These are phyloP conservation scores for Dendrostoma leiphaemia DNA, from an alignment of 2,329 filamentous ascomycete species.

Conservation along the genomic window DNA sequence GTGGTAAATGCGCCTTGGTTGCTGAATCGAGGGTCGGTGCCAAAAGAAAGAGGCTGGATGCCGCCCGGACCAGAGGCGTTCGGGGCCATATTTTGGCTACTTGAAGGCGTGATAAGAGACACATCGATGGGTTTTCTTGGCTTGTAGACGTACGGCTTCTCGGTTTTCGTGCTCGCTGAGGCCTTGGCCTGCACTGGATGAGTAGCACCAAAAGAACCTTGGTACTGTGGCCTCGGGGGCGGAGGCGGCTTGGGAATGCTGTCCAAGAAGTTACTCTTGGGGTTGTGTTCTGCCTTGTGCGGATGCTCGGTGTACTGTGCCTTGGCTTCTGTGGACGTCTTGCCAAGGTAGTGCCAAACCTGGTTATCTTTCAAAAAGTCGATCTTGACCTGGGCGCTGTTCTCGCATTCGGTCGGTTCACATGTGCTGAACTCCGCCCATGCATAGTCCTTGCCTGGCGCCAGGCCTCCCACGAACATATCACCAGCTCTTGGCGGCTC, in stretches of 20 bases:
- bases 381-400: conserved; percentile 64
- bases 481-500: conserved; percentile 65
- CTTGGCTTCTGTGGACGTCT: conserved; percentile 82
- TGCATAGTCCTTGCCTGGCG: conserved; percentile 43
- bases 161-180: conserved; percentile 26
- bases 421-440: conserved; percentile 80
- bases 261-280: conserved; percentile 70
- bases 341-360: conserved; percentile 86
- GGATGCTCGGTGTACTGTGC: conserved; percentile 87
- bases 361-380: conserved; percentile 71
- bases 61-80: conserved; percentile 19
- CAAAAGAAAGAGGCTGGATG: conserved; percentile 22
- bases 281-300: conserved; percentile 56
- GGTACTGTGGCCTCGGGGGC: conserved; percentile 21
- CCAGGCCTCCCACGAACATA: conserved; percentile 55
- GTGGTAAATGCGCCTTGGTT: conserved; percentile 21
- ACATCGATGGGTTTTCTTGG: conserved; percentile 37
- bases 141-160: conserved; percentile 55
- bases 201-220: conserved; percentile 17
- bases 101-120: conserved; percentile 26
- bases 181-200: conserved; percentile 17
- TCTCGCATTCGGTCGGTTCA: conserved; percentile 41
- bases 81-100: conserved; percentile 34
- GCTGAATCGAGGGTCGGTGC: conserved; percentile 23
- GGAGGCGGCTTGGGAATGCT: conserved; percentile 52